Evolutionary conservation across 225 moss, liverwort and hornwort species (phyloP).

Genomic region (Marchantia polymorpha): DNA sequence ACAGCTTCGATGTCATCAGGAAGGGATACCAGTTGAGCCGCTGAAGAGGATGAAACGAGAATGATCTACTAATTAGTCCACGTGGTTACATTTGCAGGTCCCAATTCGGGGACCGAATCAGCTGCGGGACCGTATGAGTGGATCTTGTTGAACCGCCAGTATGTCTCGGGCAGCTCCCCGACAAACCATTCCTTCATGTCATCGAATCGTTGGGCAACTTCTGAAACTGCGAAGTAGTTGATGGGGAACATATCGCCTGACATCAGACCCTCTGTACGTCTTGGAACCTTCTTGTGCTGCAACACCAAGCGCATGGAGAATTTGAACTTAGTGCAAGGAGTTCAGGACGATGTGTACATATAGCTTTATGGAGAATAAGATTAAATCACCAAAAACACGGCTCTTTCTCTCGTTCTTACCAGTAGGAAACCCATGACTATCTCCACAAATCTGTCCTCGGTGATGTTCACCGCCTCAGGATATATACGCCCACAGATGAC

Average conservation of each 20-base stretch:
- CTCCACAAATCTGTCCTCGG: conserved; percentile 79
- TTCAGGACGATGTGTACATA: neutral
- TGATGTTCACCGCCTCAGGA: conserved; percentile 66
- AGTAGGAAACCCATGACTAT: conserved; percentile 82
- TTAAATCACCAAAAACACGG: neutral
- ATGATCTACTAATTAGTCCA: conserved; percentile 18
- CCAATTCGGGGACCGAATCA: conserved; percentile 52
- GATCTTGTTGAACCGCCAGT: conserved; percentile 97
- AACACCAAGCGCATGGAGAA: neutral
- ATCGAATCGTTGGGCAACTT: conserved; percentile 67
- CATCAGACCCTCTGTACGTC: conserved; percentile 87
- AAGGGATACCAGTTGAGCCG: neutral
- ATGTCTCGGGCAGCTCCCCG: conserved; percentile 68
- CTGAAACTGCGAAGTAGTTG: conserved; percentile 93
- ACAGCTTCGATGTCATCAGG: neutral
- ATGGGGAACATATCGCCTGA: conserved; percentile 72
- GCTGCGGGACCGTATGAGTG: conserved; percentile 62
- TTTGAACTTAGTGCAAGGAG: neutral
- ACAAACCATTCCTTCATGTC: conserved; percentile 80
- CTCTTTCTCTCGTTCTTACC: conserved; percentile 36
- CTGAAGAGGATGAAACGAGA: neutral
- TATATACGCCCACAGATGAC: conserved; percentile 88
- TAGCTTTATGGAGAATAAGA: neutral
- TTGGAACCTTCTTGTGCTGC: conserved; percentile 79
- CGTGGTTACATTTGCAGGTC: conserved; percentile 37